Base-by-base conservation (phyloP, 306 rosid genomes). In the Canavalia ensiformis region DNA sequence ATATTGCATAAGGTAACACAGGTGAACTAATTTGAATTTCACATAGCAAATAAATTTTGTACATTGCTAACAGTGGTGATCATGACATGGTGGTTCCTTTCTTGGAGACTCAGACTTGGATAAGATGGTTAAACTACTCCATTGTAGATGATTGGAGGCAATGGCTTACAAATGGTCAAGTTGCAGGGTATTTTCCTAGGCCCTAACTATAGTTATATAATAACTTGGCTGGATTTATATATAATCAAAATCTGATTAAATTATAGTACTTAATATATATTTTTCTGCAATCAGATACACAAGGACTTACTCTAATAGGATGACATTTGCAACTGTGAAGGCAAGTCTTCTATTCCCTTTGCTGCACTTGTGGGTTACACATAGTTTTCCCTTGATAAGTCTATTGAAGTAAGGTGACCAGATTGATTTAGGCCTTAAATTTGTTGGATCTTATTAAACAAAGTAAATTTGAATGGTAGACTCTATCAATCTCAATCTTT, bases 261-360 rank as follows among this genome's bases (percentile, higher is more conserved):
- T 13, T 4, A 7, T 13, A 18, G 42, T 11, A 59, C 13, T 49
- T 80, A 11, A 37, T 72, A 2, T 10, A 34, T 33, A 3, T 4
- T 69, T 51, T 31, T 29, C 35, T 57, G 52, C 51, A 72, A 4
- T 44, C 29, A 92, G 97, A n/a, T 92, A 89, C 82, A 89, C 91
- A 0, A 89, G 92, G 74, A 85, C 85, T 42, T 88, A 88, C 63
- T 85, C 91, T n/a, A 92, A 92, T 66, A 18, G 12, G 33, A 90
- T 92, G 90, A 92, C 92, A 62, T 92, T 83, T 82, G 97, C 93
- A 39, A 92, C 93, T 12, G 91, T 90, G 42, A 92, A 92, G 94
- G 97, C 74, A 82, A 85, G 91, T 46, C 10, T 37, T 0, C 0
- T 41, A 4, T 54, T 9, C 66, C 60, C 44, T n/a, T 49, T 62